phyloP scores from a whole-genome alignment of 2,329 filamentous ascomycete genomes.

The Verticillium alfalfae region DNA sequence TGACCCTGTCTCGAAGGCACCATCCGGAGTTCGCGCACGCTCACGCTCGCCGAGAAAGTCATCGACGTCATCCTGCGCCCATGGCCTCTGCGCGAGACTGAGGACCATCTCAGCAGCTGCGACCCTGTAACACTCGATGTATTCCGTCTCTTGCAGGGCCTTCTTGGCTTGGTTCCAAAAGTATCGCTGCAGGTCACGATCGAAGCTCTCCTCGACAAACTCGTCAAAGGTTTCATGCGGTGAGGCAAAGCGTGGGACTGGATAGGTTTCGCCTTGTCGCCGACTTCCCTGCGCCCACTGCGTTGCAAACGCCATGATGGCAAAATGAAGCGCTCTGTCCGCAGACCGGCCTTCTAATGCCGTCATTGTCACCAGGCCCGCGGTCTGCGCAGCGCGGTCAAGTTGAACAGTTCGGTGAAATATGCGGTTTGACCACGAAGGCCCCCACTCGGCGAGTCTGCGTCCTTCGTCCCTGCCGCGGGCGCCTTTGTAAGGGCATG shows the following conservation, averaged over 20 bases:
- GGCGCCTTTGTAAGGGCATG: slow-evolving; percentile 37
- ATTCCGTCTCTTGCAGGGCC: slow-evolving; percentile 25
- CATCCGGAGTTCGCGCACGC: background rate
- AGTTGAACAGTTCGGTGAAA: slow-evolving; percentile 42
- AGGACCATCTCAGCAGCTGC: slow-evolving; percentile 31
- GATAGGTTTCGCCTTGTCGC: slow-evolving; percentile 15
- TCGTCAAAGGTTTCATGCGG: background rate
- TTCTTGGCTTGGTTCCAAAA: slow-evolving; percentile 31
- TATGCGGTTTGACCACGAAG: slow-evolving; percentile 42
- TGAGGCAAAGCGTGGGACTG: background rate
- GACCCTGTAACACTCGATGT: slow-evolving; percentile 29
- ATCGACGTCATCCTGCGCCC: slow-evolving; percentile 3
- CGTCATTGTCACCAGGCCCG: slow-evolving; percentile 32
- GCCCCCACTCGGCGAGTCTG: slow-evolving; percentile 24
- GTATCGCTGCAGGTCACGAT: slow-evolving; percentile 26
- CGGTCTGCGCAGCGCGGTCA: slow-evolving; percentile 33
- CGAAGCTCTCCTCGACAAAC: slow-evolving; percentile 24
- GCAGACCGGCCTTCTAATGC: slow-evolving; percentile 34
- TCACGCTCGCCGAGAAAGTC: background rate
- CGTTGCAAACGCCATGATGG: slow-evolving; percentile 47
- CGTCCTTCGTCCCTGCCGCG: slow-evolving; percentile 15
- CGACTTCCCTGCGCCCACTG: slow-evolving; percentile 39
- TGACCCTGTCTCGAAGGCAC: background rate
- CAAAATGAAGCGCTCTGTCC: slow-evolving; percentile 38
- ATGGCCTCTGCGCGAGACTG: slow-evolving; percentile 26